Evolutionary conservation across 2,329 filamentous ascomycete species (phyloP), one percentile per base, ranked within the genome.

Genomic region (Penicillium nordicum): DNA sequence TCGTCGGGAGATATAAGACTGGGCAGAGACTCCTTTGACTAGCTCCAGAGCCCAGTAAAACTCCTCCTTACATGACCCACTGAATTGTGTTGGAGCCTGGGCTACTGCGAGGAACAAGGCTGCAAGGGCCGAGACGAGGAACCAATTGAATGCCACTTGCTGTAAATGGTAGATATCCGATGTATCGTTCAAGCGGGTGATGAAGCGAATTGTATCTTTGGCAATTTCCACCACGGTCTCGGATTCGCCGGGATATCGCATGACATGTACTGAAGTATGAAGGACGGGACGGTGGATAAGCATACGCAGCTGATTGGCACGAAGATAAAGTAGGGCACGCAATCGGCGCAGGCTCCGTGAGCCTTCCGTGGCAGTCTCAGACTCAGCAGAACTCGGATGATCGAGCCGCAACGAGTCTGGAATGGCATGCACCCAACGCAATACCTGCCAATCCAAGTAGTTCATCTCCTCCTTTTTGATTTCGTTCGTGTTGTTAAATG

Each of bases 221-320:
- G 85, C 84, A 9, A 87, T 79, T 54, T 83, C 81, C 27, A 86
- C 82, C 1, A 83, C 84, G 0, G 82, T 88, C 65, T 89, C 84
- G 0, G 91, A 91, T 59, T 90, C 86, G 6, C 78, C 74, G 37
- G 86, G 81, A 68, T 95, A 88, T 50, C 87, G 83, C 76, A 88
- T 84, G 65, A 96, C 96, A 66, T 87, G 91, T 9, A 85, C 88
- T 0, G 68, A 66, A 0, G 69, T 92, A 71, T 96, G 90, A 9
- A 97, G 76, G 2, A 96, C 86, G 0, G 92, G 92, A 0, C 91
- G 90, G 72, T 95, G 90, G 43, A 97, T 88, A 71, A 91, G 86
- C 63, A 92, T 93, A 6, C 92, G 88, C 75, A 96, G 89, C 76
- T 95, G 90, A 66, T 96, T 96, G 1, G 89, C 83, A n/a, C 92